phyloP scores from a whole-genome alignment of 345 rosid genomes.

The Lepidium africanum region DNA sequence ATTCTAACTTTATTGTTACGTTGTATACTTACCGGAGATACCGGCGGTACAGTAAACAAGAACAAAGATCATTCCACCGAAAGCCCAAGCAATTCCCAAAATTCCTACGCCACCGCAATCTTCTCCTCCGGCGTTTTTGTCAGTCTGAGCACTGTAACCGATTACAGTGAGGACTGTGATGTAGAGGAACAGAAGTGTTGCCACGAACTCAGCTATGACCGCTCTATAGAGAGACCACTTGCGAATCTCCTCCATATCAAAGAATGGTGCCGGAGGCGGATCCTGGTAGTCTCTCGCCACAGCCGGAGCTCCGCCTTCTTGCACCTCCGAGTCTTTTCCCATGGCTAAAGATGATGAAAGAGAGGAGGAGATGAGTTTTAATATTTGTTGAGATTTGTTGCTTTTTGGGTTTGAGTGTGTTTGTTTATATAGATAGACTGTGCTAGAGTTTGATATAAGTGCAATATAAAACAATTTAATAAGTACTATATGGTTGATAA shows the following conservation, averaged over 20 bases:
- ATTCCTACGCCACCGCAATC: constrained; percentile 75
- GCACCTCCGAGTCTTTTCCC: constrained; percentile 47
- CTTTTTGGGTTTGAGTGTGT: background rate
- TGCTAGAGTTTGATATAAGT: constrained; percentile 2
- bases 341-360: constrained; percentile 22
- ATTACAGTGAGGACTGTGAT: constrained; percentile 68
- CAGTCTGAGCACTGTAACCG: constrained; percentile 63
- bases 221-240: constrained; percentile 81
- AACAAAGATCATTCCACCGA: constrained; percentile 93
- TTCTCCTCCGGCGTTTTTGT: constrained; percentile 3
- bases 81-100: constrained; percentile 93
- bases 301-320: constrained; percentile 37
- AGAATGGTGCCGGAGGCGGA: constrained; percentile 63
- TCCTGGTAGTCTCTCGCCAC: constrained; percentile 59
- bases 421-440: background rate
- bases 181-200: constrained; percentile 75
- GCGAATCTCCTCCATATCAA: constrained; percentile 50
- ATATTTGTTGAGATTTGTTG: constrained; percentile 6
- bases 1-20: background rate
- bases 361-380: background rate
- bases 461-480: constrained; percentile 1
- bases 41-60: constrained; percentile 96
- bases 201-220: constrained; percentile 72
- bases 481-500: background rate
- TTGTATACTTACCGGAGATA: constrained; percentile 55